Conservation (phyloP, 2,329 filamentous ascomycete species). For the Salinomyces thailandicus region DNA sequence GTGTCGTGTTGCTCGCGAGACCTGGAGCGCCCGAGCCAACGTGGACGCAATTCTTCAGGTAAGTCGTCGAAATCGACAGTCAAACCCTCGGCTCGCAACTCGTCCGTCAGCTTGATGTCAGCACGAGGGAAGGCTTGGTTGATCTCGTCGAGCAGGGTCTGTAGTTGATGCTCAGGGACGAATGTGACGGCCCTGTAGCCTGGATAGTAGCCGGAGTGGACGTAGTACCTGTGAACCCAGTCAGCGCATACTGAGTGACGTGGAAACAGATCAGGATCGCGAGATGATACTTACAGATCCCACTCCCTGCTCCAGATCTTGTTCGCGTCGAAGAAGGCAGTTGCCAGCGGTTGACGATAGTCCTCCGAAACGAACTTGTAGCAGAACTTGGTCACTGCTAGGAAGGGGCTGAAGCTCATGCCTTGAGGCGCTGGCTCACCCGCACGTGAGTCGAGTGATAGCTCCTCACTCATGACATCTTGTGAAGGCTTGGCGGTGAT, state of each 20-base stretch:
- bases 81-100: slow-evolving; percentile 45
- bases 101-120: slow-evolving; percentile 47
- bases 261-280: slow-evolving; percentile 1
- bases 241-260: background rate
- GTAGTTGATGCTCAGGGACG: slow-evolving; percentile 56
- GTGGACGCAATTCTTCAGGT: slow-evolving; percentile 52
- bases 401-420: slow-evolving; percentile 31
- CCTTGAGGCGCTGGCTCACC: slow-evolving; percentile 26
- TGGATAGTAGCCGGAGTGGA: slow-evolving; percentile 13
- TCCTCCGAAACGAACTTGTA: slow-evolving; percentile 46
- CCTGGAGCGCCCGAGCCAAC: slow-evolving; percentile 52
- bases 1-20: slow-evolving; percentile 36
- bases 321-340: slow-evolving; percentile 47
- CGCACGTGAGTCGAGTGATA: slow-evolving; percentile 13
- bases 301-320: slow-evolving; percentile 54
- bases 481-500: no score
- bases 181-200: slow-evolving; percentile 50
- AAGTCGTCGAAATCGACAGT: slow-evolving; percentile 55
- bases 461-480: slow-evolving; percentile 2
- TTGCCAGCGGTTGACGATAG: slow-evolving; percentile 37
- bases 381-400: slow-evolving; percentile 47
- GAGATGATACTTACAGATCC: slow-evolving; percentile 74
- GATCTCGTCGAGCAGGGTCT: slow-evolving; percentile 53
- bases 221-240: slow-evolving; percentile 17
- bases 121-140: slow-evolving; percentile 46